Conservation (phyloP, 257 asterid genomes). For the Leptodermis oblonga region DNA sequence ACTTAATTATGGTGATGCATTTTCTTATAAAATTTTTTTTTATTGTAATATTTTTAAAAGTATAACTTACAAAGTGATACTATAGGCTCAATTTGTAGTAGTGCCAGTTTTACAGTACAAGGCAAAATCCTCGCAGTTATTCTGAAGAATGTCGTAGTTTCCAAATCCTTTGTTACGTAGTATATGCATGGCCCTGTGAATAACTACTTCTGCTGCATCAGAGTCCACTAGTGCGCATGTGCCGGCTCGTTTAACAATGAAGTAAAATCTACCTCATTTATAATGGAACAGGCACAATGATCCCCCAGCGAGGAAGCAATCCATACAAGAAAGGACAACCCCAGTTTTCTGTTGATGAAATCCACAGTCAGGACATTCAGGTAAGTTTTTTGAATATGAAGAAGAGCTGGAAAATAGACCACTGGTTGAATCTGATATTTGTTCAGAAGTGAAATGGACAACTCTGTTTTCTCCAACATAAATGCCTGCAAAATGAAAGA, state of each 20-base stretch:
- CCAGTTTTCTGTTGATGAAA: too few species aligned
- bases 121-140: background rate
- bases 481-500: constrained; percentile 28
- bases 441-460: constrained; percentile 36
- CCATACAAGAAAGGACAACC: constrained; percentile 31
- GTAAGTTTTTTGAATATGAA: background rate
- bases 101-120: background rate
- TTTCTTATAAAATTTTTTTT: too few species aligned
- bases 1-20: too few species aligned
- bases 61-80: too few species aligned
- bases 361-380: background rate
- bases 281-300: background rate
- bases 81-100: too few species aligned
- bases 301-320: background rate
- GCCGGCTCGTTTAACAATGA: background rate
- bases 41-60: too few species aligned
- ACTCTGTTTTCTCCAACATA: constrained; percentile 31
- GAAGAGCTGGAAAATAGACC: too few species aligned
- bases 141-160: background rate
- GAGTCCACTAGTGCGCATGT: background rate
- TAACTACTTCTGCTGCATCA: background rate
- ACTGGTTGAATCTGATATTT: too few species aligned
- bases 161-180: background rate
- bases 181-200: background rate
- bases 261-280: background rate